Percentiles rank a stretch among this genome's conserved stretches.
phyloP scores from a whole-genome alignment of 495 filamentous ascomycete genomes.

The Filosporella fistucella region DNA sequence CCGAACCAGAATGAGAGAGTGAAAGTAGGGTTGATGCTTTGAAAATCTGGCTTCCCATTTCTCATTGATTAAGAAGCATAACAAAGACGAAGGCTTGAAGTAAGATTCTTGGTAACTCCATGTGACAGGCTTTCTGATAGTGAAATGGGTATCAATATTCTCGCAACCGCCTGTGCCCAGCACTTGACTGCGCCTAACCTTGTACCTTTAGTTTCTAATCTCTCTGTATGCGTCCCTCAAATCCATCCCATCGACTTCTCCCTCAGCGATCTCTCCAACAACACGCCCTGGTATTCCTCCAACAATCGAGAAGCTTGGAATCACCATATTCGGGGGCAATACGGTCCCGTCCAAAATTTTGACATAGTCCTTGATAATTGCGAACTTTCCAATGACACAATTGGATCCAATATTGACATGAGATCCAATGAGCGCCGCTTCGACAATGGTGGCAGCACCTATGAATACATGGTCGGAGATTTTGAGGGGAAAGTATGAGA shows the following conservation, averaged over 20 bases:
- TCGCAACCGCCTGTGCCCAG: too few species aligned
- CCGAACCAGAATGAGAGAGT: too few species aligned
- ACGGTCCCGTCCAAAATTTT: slow-evolving; percentile 78
- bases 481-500: slow-evolving; percentile 78
- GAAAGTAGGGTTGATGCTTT: too few species aligned
- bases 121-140: not conserved
- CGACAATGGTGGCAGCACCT: slow-evolving; percentile 64
- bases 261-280: slow-evolving; percentile 82
- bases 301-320: slow-evolving; percentile 84
- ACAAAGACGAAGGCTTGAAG: too few species aligned
- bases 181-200: too few species aligned
- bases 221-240: slow-evolving; percentile 46
- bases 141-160: slow-evolving; percentile 13
- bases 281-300: slow-evolving; percentile 77
- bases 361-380: slow-evolving; percentile 87
- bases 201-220: not conserved
- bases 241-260: slow-evolving; percentile 57
- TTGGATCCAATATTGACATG: slow-evolving; percentile 79
- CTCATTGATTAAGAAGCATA: too few species aligned
- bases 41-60: too few species aligned
- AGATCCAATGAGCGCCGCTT: slow-evolving; percentile 72
- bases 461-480: slow-evolving; percentile 92
- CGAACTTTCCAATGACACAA: slow-evolving; percentile 74
- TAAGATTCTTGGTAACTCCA: too few species aligned
- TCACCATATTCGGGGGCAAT: slow-evolving; percentile 82